phyloP scores from a whole-genome alignment of 495 filamentous ascomycete genomes.

The Hypoxylon rickii region DNA sequence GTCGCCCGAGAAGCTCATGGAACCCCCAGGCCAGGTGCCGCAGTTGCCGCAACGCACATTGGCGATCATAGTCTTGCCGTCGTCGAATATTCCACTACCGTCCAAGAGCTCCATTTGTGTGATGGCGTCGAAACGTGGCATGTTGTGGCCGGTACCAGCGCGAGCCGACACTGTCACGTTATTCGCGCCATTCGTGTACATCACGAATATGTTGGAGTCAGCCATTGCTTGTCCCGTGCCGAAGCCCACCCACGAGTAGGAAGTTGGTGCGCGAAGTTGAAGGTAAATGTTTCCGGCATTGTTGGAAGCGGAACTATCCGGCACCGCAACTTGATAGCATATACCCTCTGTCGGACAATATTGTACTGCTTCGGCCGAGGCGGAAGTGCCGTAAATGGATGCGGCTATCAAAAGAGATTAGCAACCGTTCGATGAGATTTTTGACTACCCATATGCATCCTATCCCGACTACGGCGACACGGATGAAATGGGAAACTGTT shows the following conservation, averaged over 20 bases:
- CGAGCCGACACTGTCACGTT: slow-evolving; percentile 71
- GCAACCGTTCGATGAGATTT: neutral
- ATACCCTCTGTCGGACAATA: slow-evolving; percentile 40
- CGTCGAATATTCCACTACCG: slow-evolving; percentile 62
- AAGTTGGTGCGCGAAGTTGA: slow-evolving; percentile 64
- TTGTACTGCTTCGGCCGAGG: slow-evolving; percentile 24
- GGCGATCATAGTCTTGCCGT: slow-evolving; percentile 60
- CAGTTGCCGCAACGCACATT: slow-evolving; percentile 60
- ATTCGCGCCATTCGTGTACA: slow-evolving; percentile 62
- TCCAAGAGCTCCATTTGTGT: slow-evolving; percentile 59
- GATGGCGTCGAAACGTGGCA: slow-evolving; percentile 58
- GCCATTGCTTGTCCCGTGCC: slow-evolving; percentile 67
- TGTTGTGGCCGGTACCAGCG: slow-evolving; percentile 54
- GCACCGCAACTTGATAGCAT: slow-evolving; percentile 54
- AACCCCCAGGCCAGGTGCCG: slow-evolving; percentile 58
- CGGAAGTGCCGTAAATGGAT: slow-evolving; percentile 22
- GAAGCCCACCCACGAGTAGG: slow-evolving; percentile 66
- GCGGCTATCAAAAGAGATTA: slow-evolving; percentile 19
- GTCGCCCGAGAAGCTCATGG: slow-evolving; percentile 56
- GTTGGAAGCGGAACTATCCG: slow-evolving; percentile 43
- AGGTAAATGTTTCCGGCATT: slow-evolving; percentile 63
- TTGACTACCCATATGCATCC: too few relatives aligned
- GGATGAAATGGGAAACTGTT: too few relatives aligned
- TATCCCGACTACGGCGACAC: too few relatives aligned
- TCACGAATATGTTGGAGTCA: slow-evolving; percentile 69